Conservation (phyloP, 306 rosid genomes). For the Trifolium fragiferum region DNA sequence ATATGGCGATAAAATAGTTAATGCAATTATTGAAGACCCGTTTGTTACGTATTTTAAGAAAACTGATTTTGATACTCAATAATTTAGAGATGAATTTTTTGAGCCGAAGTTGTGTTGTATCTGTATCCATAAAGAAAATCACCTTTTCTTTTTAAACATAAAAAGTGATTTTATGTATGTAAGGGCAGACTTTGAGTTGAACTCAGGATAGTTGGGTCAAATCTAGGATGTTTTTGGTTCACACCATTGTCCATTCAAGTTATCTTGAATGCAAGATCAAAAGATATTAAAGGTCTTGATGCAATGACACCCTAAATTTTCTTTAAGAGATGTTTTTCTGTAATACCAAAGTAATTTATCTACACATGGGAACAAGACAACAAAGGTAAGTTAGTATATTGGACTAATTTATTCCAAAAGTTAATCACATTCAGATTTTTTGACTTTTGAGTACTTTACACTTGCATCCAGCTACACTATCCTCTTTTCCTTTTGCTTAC, state of each 20-base stretch:
- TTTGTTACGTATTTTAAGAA: too few species aligned
- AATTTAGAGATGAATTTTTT: too few species aligned
- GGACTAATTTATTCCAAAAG: constrained; percentile 4
- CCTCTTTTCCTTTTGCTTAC: background rate
- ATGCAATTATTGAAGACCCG: background rate
- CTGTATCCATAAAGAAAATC: too few species aligned
- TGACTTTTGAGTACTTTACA: background rate
- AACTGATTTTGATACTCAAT: too few species aligned
- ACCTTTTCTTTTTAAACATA: too few species aligned
- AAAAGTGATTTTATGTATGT: too few species aligned
- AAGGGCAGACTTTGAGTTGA: too few species aligned
- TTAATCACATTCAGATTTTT: background rate
- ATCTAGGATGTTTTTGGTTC: background rate
- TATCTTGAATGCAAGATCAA: background rate
- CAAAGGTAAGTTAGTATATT: background rate
- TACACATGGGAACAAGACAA: background rate
- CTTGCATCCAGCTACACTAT: background rate
- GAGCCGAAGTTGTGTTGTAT: too few species aligned
- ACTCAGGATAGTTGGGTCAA: background rate
- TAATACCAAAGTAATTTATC: background rate
- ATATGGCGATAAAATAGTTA: background rate
- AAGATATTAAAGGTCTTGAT: background rate
- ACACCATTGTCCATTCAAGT: background rate
- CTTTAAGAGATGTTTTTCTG: background rate
- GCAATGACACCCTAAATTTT: background rate